These are phyloP conservation scores for Hypomyces perniciosus DNA, from an alignment of 2,329 filamentous ascomycete species.

Conservation along the genomic window DNA sequence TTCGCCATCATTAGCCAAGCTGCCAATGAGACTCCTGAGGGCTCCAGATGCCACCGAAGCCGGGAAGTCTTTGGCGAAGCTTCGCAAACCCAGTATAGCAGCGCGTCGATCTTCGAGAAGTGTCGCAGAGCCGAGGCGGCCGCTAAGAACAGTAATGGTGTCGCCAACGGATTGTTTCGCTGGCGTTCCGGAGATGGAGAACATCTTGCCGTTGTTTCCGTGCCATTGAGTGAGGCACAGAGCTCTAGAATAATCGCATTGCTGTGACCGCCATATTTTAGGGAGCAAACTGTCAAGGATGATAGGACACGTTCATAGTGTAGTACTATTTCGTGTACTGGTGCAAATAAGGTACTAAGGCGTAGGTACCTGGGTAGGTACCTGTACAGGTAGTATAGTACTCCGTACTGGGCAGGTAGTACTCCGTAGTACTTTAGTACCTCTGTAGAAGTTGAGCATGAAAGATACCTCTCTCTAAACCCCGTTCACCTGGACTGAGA, in stretches of 20 bases:
- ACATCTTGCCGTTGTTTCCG: slow-evolving; percentile 39
- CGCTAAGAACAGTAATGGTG: slow-evolving; percentile 85
- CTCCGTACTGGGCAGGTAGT: too few species aligned
- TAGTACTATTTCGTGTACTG: too few species aligned
- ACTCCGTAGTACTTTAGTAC: too few species aligned
- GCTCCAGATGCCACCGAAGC: slow-evolving; percentile 92
- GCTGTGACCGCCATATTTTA: too few species aligned
- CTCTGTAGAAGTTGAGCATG: too few species aligned
- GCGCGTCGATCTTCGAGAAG: slow-evolving; percentile 90
- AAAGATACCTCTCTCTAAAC: too few species aligned
- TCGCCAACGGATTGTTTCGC: slow-evolving; percentile 94
- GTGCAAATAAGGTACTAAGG: too few species aligned
- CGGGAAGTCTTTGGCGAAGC: slow-evolving; percentile 94
- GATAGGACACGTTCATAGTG: too few species aligned
- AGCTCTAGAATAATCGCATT: not conserved
- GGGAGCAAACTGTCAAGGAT: too few species aligned
- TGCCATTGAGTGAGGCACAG: not conserved
- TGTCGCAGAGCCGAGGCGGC: slow-evolving; percentile 80
- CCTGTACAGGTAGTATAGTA: too few species aligned
- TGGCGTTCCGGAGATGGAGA: slow-evolving; percentile 65
- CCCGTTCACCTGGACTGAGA: too few species aligned
- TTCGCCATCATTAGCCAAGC: slow-evolving; percentile 78
- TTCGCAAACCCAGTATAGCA: slow-evolving; percentile 85
- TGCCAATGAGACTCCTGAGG: slow-evolving; percentile 80
- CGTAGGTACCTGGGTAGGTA: too few species aligned